Evolutionary conservation across 2,329 filamentous ascomycete genomes (phyloP), one percentile per base, ranked within the genome.

Genomic region (Alternaria gaisen): DNA sequence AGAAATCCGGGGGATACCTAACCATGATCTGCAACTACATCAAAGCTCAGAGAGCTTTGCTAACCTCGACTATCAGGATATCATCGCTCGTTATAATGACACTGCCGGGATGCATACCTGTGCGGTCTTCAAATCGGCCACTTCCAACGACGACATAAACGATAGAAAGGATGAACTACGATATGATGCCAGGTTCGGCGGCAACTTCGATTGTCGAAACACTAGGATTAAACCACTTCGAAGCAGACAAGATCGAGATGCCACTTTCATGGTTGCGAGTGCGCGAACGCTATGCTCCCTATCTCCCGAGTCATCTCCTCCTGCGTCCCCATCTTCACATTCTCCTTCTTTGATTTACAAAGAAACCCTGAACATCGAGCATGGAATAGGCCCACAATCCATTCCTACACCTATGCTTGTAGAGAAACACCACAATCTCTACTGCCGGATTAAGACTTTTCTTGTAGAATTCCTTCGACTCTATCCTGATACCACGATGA

Each of bases 341-440:
- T 20, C 10, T 24, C 53, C 22, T 20, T n/a, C 36, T n/a, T 30
- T 24, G 24, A 36, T 11, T 20, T 41, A 3, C 18, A 20, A 14
- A 16, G 20, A 24, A 14, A n/a, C 18, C 6, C 22, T 32, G 7
- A 3, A 36, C 9, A 10, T 20, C 12, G 34, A 24, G 12, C 38
- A 26, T 10, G 36, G 10, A 14, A 30, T 22, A 22, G 22, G 34
- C 34, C 22, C 51, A 1, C 24, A 34, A 38, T 43, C 38, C 4
- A 34, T 26, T 4, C 11, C 42, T 9, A 43, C 26, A 5, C 38
- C 38, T 14, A 12, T 43, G 5, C 10, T 16, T 18, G 26, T 32
- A 4, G 32, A 47, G 7, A 53, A 56, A 5, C 52, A 56, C 8
- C 53, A 63, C n/a, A 53, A 53, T 20, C 16, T 42, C 2, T 57